Percentiles rank a stretch among this genome's conserved stretches.
These are phyloP conservation scores for Cytospora piceicola DNA, from an alignment of 2,329 filamentous ascomycete genomes.

Conservation along the genomic window DNA sequence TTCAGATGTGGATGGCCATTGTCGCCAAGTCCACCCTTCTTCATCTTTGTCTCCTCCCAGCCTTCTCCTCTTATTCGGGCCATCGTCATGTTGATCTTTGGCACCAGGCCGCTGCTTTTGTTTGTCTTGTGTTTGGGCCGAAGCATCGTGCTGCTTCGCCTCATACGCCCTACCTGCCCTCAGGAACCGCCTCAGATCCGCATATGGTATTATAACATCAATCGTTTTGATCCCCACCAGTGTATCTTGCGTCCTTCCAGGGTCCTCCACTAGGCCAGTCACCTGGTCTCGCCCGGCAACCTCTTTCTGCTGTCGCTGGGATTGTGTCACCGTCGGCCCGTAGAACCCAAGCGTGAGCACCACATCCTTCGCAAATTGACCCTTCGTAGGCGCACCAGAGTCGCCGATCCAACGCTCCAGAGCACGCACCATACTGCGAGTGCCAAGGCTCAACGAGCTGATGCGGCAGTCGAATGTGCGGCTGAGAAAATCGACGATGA, in stretches of 20 bases:
- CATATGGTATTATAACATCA: constrained; percentile 55
- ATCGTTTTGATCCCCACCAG: constrained; percentile 47
- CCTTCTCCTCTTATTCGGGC: constrained; percentile 46
- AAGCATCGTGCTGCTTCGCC: not conserved
- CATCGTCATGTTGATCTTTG: constrained; percentile 21
- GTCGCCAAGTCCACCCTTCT: constrained; percentile 58
- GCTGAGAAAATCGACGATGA: constrained; percentile 56
- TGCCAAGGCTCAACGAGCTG: constrained; percentile 53
- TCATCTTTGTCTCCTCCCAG: constrained; percentile 53
- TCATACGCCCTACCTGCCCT: constrained; percentile 43
- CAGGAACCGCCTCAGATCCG: constrained; percentile 53
- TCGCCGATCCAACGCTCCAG: constrained; percentile 57
- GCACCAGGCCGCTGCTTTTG: constrained; percentile 36
- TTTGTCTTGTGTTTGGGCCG: not conserved
- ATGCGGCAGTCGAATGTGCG: constrained; percentile 61
- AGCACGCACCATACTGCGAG: constrained; percentile 51
- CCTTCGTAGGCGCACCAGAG: constrained; percentile 42
- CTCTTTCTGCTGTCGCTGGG: constrained; percentile 1
- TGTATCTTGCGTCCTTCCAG: constrained; percentile 8
- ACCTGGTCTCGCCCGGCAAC: constrained; percentile 7
- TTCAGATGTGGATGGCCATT: not conserved
- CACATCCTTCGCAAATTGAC: constrained; percentile 49
- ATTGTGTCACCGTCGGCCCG: constrained; percentile 36
- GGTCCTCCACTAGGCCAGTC: constrained; percentile 24
- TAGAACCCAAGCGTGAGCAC: constrained; percentile 57